Percentiles rank a stretch among this genome's conserved stretches.
phyloP scores from a whole-genome alignment of 495 filamentous ascomycete species.

The Hypoxylon trugodes region DNA sequence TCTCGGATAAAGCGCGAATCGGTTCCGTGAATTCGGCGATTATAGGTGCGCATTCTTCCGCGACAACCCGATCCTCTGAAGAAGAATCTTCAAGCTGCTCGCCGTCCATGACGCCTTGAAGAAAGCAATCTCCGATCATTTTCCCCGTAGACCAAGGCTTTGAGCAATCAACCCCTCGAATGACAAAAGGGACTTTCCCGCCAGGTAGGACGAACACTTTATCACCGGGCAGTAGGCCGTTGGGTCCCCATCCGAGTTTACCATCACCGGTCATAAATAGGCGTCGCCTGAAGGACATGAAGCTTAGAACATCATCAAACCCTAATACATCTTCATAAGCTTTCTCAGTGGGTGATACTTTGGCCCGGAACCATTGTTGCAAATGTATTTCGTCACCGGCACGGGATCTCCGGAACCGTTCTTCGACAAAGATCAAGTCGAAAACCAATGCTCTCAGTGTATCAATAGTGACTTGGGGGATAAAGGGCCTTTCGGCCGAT shows the following conservation, averaged over 20 bases:
- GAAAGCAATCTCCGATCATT: slow-evolving; percentile 1
- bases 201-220: background rate
- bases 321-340: too few species aligned
- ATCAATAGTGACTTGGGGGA: too few species aligned
- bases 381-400: too few species aligned
- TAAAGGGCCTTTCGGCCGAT: too few species aligned
- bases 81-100: background rate
- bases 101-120: background rate
- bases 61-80: background rate
- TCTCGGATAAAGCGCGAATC: too few species aligned
- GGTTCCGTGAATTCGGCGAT: too few species aligned
- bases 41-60: too few species aligned
- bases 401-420: too few species aligned
- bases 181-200: background rate
- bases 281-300: background rate
- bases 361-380: too few species aligned
- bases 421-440: too few species aligned
- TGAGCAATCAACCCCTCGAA: background rate
- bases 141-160: background rate
- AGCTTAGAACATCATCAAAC: background rate
- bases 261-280: background rate
- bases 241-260: background rate
- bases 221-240: background rate
- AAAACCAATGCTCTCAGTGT: too few species aligned
- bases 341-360: too few species aligned